Base-by-base conservation (phyloP, 2,329 filamentous ascomycete genomes). In the Scedosporium dehoogii region DNA sequence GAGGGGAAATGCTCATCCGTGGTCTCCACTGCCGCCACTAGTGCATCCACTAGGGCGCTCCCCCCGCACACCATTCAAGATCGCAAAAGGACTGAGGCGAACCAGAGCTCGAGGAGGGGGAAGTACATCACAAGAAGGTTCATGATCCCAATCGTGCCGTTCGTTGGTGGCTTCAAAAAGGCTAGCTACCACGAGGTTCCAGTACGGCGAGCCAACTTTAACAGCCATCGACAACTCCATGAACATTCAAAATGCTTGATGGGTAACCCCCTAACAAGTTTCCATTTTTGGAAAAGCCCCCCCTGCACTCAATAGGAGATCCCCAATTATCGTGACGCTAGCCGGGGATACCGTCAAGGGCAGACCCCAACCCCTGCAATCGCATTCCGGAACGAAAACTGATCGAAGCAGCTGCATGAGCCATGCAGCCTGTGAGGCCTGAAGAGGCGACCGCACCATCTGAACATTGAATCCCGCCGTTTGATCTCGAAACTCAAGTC, bases 321-420 rank as follows among this genome's bases (percentile, higher is more conserved):
- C 56, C 56, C 56, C 16, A 14, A n/a, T 56, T 56, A 33, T 58
- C 21, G 33, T 38, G n/a, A 58, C 16, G 29, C 27, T n/a, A 38
- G 21, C 56, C 6, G 42, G 59, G n/a, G 27, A 18, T 6, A 25
- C 21, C n/a, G 59, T 21, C 42, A 27, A 41, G 21, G 59, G 42
- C 14, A 23, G 25, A 55, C 38, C 59, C 59, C 59, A 16, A 55
- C 38, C 59, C 59, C 59, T 60, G 59, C 41, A 51, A 25, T 44
- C 41, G 58, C 16, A 27, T 33, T 51, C 29, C 59, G 59, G 59
- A 60, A 60, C 59, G 59, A 59, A 59, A 38, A 59, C 21, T 46
- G 58, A 59, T 59, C 44, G 59, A 60, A 60, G 59, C 9, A 33
- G n/a, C 42, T 60, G 59, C 59, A 60, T 38, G 59, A n/a, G 18